Conservation (phyloP, 2,329 filamentous ascomycete genomes). For the Paradendryphiella salina region DNA sequence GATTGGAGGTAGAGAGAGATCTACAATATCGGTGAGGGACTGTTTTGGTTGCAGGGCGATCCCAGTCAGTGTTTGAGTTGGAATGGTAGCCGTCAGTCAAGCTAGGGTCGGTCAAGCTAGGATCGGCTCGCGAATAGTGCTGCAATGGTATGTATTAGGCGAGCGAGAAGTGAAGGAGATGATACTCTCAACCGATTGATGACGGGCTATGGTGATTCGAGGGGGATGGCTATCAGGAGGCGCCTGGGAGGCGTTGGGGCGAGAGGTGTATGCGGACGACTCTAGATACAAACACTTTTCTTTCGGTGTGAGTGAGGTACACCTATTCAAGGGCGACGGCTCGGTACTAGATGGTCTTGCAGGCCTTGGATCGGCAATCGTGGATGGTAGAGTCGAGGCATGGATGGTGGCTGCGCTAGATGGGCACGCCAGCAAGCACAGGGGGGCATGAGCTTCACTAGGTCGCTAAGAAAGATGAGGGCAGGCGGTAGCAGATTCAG, state of each 20-base stretch:
- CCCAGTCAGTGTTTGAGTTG: background rate
- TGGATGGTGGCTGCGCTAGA: slow-evolving; percentile 15
- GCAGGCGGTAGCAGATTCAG: slow-evolving; percentile 27
- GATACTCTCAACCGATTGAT: background rate
- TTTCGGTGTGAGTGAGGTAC: slow-evolving; percentile 28
- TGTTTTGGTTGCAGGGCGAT: background rate
- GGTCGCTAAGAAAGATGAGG: slow-evolving; percentile 30
- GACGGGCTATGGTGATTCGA: background rate
- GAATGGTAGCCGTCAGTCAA: slow-evolving; percentile 17
- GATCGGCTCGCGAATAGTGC: slow-evolving; percentile 22
- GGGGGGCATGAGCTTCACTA: slow-evolving; percentile 35
- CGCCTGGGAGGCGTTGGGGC: slow-evolving; percentile 13
- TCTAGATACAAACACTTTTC: slow-evolving; percentile 24
- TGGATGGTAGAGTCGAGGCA: slow-evolving; percentile 18
- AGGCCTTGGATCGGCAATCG: slow-evolving; percentile 37
- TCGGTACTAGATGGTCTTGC: slow-evolving; percentile 27
- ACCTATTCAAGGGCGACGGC: slow-evolving; percentile 14
- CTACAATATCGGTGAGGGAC: background rate
- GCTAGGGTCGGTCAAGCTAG: slow-evolving; percentile 27
- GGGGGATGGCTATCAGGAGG: slow-evolving; percentile 12
- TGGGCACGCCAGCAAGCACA: slow-evolving; percentile 17
- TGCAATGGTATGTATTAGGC: slow-evolving; percentile 8
- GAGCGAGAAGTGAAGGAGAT: slow-evolving; percentile 24
- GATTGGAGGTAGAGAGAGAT: slow-evolving; percentile 9
- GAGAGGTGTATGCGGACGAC: slow-evolving; percentile 11